phyloP scores from a whole-genome alignment of 306 rosid genomes.

The Castanea mollissima region DNA sequence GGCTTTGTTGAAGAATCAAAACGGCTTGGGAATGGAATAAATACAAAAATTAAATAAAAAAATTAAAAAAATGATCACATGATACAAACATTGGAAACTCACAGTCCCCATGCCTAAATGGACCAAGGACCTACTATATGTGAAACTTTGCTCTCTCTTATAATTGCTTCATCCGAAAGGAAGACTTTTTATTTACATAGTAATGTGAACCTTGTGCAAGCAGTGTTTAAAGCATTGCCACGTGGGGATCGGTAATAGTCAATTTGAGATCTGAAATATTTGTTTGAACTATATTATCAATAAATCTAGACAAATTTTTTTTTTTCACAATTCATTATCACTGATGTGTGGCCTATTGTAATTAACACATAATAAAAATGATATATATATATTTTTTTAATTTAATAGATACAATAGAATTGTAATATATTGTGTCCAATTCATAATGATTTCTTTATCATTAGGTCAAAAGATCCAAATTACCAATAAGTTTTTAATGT shows the following conservation, averaged over 20 bases:
- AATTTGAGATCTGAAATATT: neutral
- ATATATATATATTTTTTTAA: no score
- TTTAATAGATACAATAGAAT: no score
- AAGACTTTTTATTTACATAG: no score
- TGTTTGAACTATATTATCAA: neutral
- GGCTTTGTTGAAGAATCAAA: neutral
- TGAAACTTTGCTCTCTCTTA: neutral
- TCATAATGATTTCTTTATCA: no score
- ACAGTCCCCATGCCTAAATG: neutral
- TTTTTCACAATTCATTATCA: no score
- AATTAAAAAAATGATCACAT: neutral
- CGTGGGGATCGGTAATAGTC: neutral
- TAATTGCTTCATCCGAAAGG: neutral
- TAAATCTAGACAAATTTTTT: no score
- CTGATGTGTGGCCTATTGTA: no score
- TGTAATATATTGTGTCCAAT: no score
- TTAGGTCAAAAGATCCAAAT: no score
- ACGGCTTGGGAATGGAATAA: neutral
- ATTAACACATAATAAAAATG: no score
- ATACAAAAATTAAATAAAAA: neutral
- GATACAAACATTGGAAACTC: neutral
- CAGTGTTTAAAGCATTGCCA: neutral
- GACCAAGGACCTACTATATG: neutral
- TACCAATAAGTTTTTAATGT: rapidly evolving
- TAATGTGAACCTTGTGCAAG: neutral